These are phyloP conservation scores for Backusella parvicylindrica DNA, from an alignment of 192 early-diverging fungal genomes.

Conservation along the genomic window DNA sequence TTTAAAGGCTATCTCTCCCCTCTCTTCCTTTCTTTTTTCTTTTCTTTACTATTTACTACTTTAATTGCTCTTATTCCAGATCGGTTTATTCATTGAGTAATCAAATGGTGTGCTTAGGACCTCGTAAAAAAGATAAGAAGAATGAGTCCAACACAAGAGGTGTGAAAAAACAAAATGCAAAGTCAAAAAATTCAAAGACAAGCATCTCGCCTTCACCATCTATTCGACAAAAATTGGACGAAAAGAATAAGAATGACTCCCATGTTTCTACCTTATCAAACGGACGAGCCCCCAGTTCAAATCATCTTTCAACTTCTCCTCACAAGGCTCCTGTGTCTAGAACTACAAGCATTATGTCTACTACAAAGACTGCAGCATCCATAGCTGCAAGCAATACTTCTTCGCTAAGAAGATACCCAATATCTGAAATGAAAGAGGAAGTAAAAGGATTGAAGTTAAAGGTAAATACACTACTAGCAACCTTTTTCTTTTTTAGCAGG, in stretches of 20 bases:
- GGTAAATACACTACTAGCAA: not conserved
- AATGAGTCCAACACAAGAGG: not conserved
- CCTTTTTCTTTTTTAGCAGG: not conserved
- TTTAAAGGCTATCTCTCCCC: not conserved
- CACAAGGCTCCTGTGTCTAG: conserved; percentile 3
- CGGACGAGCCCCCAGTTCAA: conserved; percentile 8
- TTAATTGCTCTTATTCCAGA: not conserved
- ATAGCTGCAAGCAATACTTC: not conserved
- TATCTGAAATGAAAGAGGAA: conserved; percentile 33
- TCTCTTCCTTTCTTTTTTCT: not conserved
- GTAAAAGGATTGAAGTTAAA: conserved; percentile 31
- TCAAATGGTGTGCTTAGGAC: conserved; percentile 25
- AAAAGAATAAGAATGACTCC: not conserved
- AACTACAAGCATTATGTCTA: not conserved
- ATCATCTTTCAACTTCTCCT: not conserved
- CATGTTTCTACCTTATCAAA: conserved; percentile 1
- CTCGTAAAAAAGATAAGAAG: conserved; percentile 31
- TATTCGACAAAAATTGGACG: not conserved
- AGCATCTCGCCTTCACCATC: not conserved
- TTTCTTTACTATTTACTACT: not conserved
- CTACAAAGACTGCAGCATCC: not conserved
- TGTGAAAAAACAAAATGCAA: conserved; percentile 3
- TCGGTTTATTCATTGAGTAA: not conserved
- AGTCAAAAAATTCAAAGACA: not conserved
- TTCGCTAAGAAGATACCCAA: conserved; percentile 16